Evolutionary conservation across 2,329 filamentous ascomycete genomes (phyloP), one percentile per base, ranked within the genome.

Genomic region (Clarireedia homoeocarpa): DNA sequence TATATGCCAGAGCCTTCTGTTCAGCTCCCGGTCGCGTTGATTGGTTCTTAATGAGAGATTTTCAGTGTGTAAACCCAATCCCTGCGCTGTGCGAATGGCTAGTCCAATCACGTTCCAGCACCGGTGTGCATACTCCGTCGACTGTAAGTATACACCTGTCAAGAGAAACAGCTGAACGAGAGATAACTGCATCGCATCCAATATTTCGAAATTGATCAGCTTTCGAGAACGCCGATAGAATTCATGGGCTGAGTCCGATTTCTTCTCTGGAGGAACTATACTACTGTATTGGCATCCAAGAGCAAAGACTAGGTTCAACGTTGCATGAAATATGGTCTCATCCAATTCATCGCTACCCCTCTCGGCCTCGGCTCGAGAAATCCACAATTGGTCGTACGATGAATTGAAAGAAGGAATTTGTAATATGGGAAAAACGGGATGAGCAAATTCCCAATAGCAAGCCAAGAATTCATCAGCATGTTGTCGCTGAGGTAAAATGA

Each of bases 21-120:
- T 63, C 55, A 69, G 70, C 55, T 71, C 69, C 1, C 60, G 59
- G 10, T 62, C 59, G 5, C 67, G 46, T 46, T 71, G 69, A 14
- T 47, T 60, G 1, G 20, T 39, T 24, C 48, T 24, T 6, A 10
- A 20, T 4, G 15, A 42, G 15, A 12, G 14, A 3, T 44, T 3
- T 34, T 61, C 61, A 6, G 58, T 36, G 39, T 69, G 64, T 10
- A 71, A 45, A 0, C 69, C 67, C 2, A 71, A 51, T 4, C 62
- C 63, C 42, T 68, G 63, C 7, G 69, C 69, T 2, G 62, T 61
- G 12, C 69, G 62, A 7, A 70, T 54, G 4, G 69, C 69, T 14
- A 69, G 58, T 3, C 67, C 67, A 2, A 66, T 49, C 5, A 63
- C 58, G 45, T 65, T 64, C 68, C 68, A 71, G 58, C 68, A 70